These are phyloP conservation scores for Plectosphaerella cucumerina DNA, from an alignment of 2,329 filamentous ascomycete species.

Conservation along the genomic window DNA sequence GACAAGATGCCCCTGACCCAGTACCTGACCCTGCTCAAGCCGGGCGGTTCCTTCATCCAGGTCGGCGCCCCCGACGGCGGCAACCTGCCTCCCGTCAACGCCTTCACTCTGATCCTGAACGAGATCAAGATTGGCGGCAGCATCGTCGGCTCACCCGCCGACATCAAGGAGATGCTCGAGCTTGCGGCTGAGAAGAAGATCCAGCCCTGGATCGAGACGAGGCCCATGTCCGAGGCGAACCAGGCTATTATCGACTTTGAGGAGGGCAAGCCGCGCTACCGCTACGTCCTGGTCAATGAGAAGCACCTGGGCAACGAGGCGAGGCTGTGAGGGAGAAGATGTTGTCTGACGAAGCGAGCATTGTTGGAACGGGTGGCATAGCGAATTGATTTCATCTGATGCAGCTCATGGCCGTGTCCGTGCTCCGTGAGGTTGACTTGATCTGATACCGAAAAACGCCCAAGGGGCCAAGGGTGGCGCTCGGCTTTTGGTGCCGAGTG, in stretches of 20 bases:
- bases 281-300: constrained; percentile 37
- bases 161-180: constrained; percentile 53
- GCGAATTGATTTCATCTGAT: neutral
- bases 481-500: neutral
- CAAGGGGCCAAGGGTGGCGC: too few relatives aligned
- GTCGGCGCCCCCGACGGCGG: constrained; percentile 47
- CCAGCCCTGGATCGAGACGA: constrained; percentile 48
- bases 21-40: constrained; percentile 49
- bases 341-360: neutral
- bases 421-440: neutral
- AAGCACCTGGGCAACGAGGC: constrained; percentile 7
- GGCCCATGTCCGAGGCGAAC: constrained; percentile 49
- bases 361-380: neutral
- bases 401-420: neutral
- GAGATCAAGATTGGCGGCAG: constrained; percentile 41
- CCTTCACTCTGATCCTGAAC: constrained; percentile 53
- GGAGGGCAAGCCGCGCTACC: constrained; percentile 40
- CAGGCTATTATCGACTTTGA: constrained; percentile 49
- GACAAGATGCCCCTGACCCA: constrained; percentile 42
- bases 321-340: neutral
- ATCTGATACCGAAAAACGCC: neutral
- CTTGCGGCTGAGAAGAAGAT: constrained; percentile 50
- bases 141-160: constrained; percentile 32
- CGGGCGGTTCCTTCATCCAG: constrained; percentile 17
- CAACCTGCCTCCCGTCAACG: constrained; percentile 32